phyloP scores from a whole-genome alignment of 352 stramenopile genomes.

The Phytophthora fragariaefolia region DNA sequence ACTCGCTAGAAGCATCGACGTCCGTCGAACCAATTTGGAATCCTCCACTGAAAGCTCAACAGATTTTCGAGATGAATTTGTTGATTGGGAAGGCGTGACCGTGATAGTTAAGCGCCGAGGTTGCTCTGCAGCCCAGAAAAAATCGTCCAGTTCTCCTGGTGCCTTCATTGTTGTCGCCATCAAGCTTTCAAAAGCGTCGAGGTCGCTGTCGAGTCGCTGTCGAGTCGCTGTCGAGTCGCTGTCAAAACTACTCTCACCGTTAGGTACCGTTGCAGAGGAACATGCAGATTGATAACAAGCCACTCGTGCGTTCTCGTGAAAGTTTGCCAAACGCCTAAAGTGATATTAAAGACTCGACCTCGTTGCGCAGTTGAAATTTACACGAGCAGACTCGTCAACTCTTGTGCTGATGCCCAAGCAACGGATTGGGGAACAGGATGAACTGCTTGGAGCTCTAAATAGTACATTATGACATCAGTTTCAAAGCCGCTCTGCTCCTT shows the following conservation, averaged over 20 bases:
- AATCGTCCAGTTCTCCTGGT: constrained; percentile 1
- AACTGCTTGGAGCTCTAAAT: constrained; percentile 18
- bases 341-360: background rate
- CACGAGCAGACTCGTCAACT: background rate
- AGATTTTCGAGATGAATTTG: constrained; percentile 25
- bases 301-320: constrained; percentile 4
- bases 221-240: background rate
- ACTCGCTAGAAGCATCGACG: constrained; percentile 60
- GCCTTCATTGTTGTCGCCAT: constrained; percentile 16
- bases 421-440: constrained; percentile 4
- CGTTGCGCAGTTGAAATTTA: constrained; percentile 8
- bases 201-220: background rate
- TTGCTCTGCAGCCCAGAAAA: constrained; percentile 22
- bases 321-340: background rate
- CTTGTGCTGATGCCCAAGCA: constrained; percentile 8
- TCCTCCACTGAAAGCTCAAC: constrained; percentile 54
- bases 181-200: background rate
- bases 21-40: constrained; percentile 48
- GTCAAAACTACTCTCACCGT: background rate
- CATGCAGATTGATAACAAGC: constrained; percentile 33
- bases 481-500: constrained; percentile 16
- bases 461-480: constrained; percentile 29
- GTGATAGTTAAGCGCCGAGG: constrained; percentile 35
- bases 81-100: constrained; percentile 22
- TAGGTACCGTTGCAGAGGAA: constrained; percentile 8